Conservation (phyloP, 2,329 filamentous ascomycete species). For the Exophiala sp. region DNA sequence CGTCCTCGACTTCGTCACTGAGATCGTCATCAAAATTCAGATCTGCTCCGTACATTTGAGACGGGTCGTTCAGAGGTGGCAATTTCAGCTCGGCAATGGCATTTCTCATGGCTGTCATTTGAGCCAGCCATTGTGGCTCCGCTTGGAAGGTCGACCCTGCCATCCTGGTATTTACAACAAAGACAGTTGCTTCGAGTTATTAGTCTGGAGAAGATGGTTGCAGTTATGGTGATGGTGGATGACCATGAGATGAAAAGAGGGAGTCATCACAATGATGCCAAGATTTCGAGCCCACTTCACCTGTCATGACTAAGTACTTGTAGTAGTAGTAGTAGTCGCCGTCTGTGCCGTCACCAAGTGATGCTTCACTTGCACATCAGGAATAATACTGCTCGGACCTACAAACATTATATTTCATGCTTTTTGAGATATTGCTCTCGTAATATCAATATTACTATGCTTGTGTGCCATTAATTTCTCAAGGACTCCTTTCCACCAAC, state of each 20-base stretch:
- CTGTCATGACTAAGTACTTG: background rate
- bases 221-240: too few relatives aligned
- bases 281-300: too few relatives aligned
- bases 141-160: constrained; percentile 27
- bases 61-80: constrained; percentile 44
- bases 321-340: too few relatives aligned
- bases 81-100: constrained; percentile 72
- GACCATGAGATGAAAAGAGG: too few relatives aligned
- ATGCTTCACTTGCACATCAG: background rate
- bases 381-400: too few relatives aligned
- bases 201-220: background rate
- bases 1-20: constrained; percentile 64
- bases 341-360: background rate
- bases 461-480: too few relatives aligned
- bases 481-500: background rate
- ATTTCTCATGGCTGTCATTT: constrained; percentile 80
- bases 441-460: too few relatives aligned
- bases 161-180: constrained; percentile 13
- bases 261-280: too few relatives aligned
- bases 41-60: constrained; percentile 54
- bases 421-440: too few relatives aligned
- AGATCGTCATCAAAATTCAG: constrained; percentile 57
- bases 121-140: constrained; percentile 74
- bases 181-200: background rate
- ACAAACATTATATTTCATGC: too few relatives aligned